Base-by-base conservation (phyloP, 768 basidiomycete genomes). In the Goffeauzyma gilvescens region DNA sequence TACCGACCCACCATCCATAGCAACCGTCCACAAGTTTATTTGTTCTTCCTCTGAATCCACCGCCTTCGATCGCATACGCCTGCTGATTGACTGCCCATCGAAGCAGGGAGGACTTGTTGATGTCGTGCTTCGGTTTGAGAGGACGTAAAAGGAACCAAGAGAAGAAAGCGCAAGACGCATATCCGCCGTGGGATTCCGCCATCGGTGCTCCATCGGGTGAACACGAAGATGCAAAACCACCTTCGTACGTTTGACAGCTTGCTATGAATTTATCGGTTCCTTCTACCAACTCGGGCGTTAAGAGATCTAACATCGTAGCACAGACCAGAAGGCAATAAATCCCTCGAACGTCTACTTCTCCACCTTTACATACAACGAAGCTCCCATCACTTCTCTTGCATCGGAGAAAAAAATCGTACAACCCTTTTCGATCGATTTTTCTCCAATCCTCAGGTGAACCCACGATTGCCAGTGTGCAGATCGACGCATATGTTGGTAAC, bases 1-100 rank as follows among this genome's bases (percentile, higher is more conserved):
- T 89, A 2, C 84, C 93, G 18, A 85, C 82, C 93, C 90, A 98
- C 93, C 93, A 98, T n/a, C 81, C 78, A 63, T 98, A 98, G 63
- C 93, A 98, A 4, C 90, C 93, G 55, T 98, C 93, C 0, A 98
- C 90, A n/a, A 98, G 72, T 62, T 98, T 98, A 61, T 96, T 98
- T 50, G 85, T 84, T 41, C 93, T 69, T 0, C 93, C 93, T 42
- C 71, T 72, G 65, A 98, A 96, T 2, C 93, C 93, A 3, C 87
- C 90, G 7, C 86, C 69, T 57, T 96, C 90, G 9, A 72, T 70
- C 32, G 76, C 76, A 1, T 66, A 63, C 0, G 85, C 87, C 58
- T 96, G 90, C 77, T 93, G 79, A 32, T 76, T 69, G 3, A 74
- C 76, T 2, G 79, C 70, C 87, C 87, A 96, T 4, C 89, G 67